Conservation (phyloP, 495 filamentous ascomycete genomes). For the Penicillium cosmopolitanum region DNA sequence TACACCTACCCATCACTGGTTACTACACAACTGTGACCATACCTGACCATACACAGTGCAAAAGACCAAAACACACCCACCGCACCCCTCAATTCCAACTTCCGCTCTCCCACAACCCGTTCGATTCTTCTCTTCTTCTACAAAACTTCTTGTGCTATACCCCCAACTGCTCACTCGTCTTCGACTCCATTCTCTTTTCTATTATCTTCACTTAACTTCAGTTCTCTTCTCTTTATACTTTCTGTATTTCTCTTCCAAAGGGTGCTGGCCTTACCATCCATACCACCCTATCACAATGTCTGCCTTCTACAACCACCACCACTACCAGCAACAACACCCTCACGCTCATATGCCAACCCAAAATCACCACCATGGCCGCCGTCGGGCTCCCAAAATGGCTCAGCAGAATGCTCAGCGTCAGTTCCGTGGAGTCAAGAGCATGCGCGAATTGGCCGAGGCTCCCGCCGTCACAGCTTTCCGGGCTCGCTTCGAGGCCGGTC, state of each 20-base stretch:
- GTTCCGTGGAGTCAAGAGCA: constrained; percentile 78
- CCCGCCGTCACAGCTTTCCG: constrained; percentile 76
- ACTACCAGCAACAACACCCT: constrained; percentile 63
- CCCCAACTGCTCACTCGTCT: constrained; percentile 24
- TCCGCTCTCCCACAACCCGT: constrained; percentile 22
- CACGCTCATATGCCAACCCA: constrained; percentile 59
- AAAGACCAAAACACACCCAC: constrained; percentile 27
- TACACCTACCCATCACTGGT: not conserved
- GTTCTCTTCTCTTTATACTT: constrained; percentile 40
- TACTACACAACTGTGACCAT: constrained; percentile 1
- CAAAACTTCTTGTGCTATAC: constrained; percentile 29
- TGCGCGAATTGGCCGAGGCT: constrained; percentile 86
- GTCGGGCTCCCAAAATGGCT: constrained; percentile 81
- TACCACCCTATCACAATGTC: constrained; percentile 62
- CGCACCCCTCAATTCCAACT: constrained; percentile 14
- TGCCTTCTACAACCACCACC: constrained; percentile 68
- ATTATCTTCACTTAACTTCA: constrained; percentile 42
- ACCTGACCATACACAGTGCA: constrained; percentile 10
- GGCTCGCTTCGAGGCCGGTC: constrained; percentile 83
- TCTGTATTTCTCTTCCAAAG: constrained; percentile 30
- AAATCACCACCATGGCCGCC: constrained; percentile 84
- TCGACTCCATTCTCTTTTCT: constrained; percentile 31
- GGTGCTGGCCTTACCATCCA: constrained; percentile 26
- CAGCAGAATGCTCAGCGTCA: constrained; percentile 84
- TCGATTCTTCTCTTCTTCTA: constrained; percentile 21